phyloP scores from a whole-genome alignment of 1,139 yeast species.

The Wickerhamomyces sp. region DNA sequence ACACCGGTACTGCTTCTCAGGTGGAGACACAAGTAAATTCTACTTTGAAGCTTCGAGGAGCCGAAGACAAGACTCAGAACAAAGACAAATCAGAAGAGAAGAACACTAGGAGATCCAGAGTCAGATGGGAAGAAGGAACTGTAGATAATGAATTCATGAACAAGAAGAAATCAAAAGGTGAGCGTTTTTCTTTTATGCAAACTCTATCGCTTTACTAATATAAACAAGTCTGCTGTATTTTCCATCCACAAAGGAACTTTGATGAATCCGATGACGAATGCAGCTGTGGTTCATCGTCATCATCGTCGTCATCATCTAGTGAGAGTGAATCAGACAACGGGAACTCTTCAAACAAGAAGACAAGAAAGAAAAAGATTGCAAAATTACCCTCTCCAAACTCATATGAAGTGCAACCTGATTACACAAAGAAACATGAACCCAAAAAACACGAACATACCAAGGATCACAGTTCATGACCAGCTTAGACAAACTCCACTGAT shows the following conservation, averaged over 20 bases:
- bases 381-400: constrained; percentile 53
- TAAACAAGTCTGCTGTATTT: constrained; percentile 72
- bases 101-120: constrained; percentile 36
- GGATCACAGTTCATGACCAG: no score
- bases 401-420: constrained; percentile 69
- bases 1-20: neutral
- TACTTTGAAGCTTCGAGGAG: constrained; percentile 13
- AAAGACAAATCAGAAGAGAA: constrained; percentile 11
- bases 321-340: constrained; percentile 26
- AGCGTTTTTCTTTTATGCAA: no score
- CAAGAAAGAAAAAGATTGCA: constrained; percentile 23
- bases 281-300: constrained; percentile 28
- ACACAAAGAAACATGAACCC: constrained; percentile 27
- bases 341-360: constrained; percentile 25
- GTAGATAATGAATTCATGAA: constrained; percentile 86
- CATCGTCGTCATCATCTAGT: constrained; percentile 20
- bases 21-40: neutral
- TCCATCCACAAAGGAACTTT: constrained; percentile 75
- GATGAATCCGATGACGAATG: constrained; percentile 48
- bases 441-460: no score
- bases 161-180: constrained; percentile 79
- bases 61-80: constrained; percentile 2
- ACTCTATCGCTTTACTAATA: no score
- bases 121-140: constrained; percentile 81
- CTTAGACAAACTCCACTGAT: neutral